Evolutionary conservation across 345 rosid genomes (phyloP), one percentile per base, ranked within the genome.

Genomic region (Ceriops decandra): DNA sequence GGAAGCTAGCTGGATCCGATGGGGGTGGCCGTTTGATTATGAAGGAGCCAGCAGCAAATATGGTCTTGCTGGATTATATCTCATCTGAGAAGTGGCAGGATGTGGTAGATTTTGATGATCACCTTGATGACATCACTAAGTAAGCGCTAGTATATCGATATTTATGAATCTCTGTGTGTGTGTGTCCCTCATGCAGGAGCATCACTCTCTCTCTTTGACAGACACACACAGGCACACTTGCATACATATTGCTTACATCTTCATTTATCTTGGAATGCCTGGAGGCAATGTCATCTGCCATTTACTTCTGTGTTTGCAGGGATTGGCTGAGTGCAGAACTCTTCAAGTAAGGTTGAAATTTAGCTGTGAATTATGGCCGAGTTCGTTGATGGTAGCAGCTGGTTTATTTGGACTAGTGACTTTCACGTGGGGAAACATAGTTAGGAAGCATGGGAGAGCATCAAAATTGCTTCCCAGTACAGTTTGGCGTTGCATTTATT

Each of bases 311-410:
- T 74, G 60, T 75, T 62, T 79, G 79, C 91, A 91, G 98, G 89
- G 95, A 93, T 83, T 91, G 98, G 97, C 79, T 91, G 68, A 93
- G 91, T 63, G 88, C 88, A 5, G 93, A 86, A 63, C 93, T 93
- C 65, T 89, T 91, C 88, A 89, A 89, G 75, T 90, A 81, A 83
- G 38, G 62, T 54, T 28, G 67, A 42, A 42, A 42, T 42, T 13
- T 13, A 42, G 49, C 49, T 15, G 5, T 42, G 19, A 42, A 42
- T 42, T 2, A 42, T 13, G 49, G 4, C 5, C 3, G 5, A 42
- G 49, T 42, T 42, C 49, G 5, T 16, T 13, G 15, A 0, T 42
- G 16, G 49, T 42, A 3, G 49, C 49, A 13, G 17, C 49, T 42
- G 49, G 5, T 13, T 42, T 42, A 42, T 42, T 42, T 13, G 49